Evolutionary conservation across 257 asterid genomes (phyloP), one percentile per base, ranked within the genome.

Genomic region (Solanum bulbocastanum): DNA sequence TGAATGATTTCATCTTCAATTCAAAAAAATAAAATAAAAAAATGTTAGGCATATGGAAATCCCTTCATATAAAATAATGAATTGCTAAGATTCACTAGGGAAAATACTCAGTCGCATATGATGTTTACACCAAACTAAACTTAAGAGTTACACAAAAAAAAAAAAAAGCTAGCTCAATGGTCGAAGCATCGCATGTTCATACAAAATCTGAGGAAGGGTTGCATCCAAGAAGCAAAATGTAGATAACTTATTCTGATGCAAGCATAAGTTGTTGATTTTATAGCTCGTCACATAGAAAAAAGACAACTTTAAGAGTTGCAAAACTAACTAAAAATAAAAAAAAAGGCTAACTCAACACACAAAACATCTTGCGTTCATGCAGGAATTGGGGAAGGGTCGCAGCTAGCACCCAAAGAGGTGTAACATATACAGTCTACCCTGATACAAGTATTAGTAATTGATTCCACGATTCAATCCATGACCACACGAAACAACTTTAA

Each of bases 1-100:
- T 66, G 87, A 88, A 88, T 86, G 83, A 78, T 46, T 86, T 83
- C 97, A 92, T 94, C 97, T 94, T 87, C 87, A 86, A 73, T 87
- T 82, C 8, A 60, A 62, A 56, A 16, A 78, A 4, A 4, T 0
- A 78, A n/a, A 46, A 27, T 4, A 27, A 4, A 14, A n/a, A 40
- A 30, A 46, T 15, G 39, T 49, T 32, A 81, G 68, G 2, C 82
- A 36, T 81, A 46, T 30, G 16, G 10, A 75, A 75, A 75, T 11
- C 22, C 58, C 11, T 75, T 39, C 12, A 11, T 75, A 75, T 30
- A 75, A 75, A 75, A 75, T 75, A 23, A 39, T 75, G 33, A 23
- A 39, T 75, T 39, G 83, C 33, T 25, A 0, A 75, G 0, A 39
- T 75, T 15, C 33, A 75, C 39, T 23, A 0, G 0, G 35, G 0